Conservation (phyloP, 306 rosid genomes). For the Dalbergia oliveri region DNA sequence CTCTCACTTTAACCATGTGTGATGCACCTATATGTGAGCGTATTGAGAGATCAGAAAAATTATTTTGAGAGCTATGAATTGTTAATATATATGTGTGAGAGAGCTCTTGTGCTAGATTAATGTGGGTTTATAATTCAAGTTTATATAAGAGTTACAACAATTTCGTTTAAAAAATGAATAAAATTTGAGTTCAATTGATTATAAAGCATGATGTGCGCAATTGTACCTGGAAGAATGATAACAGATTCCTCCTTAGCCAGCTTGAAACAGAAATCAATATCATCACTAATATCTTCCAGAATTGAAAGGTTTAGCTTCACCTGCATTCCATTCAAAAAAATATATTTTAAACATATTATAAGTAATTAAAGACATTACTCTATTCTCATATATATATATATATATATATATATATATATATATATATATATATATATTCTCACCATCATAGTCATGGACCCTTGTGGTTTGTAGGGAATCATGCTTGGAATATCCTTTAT, state of each 20-base stretch:
- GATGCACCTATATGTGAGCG: too few species aligned
- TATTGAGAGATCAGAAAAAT: too few species aligned
- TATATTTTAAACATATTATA: not conserved
- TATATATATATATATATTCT: slow-evolving; percentile 1
- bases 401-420: too few species aligned
- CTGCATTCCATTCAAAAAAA: slow-evolving; percentile 49
- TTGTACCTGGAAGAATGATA: slow-evolving; percentile 94
- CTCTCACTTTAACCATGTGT: too few species aligned
- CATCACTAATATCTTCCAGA: slow-evolving; percentile 76
- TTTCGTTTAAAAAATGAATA: too few species aligned
- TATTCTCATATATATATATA: not conserved
- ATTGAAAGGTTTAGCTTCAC: slow-evolving; percentile 63
- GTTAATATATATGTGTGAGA: too few species aligned
- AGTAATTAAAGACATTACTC: too few species aligned
- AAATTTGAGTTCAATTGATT: too few species aligned
- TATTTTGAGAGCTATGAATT: too few species aligned
- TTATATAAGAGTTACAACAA: too few species aligned
- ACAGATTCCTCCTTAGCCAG: slow-evolving; percentile 95
- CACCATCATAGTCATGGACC: slow-evolving; percentile 96
- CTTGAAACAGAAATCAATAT: slow-evolving; percentile 95
- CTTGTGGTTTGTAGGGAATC: slow-evolving; percentile 74
- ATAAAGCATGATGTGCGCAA: not conserved
- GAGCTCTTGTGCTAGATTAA: too few species aligned
- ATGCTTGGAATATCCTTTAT: slow-evolving; percentile 72
- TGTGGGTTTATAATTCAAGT: too few species aligned